phyloP scores from a whole-genome alignment of 352 stramenopile genomes.

The Globisporangium recalcitrans region DNA sequence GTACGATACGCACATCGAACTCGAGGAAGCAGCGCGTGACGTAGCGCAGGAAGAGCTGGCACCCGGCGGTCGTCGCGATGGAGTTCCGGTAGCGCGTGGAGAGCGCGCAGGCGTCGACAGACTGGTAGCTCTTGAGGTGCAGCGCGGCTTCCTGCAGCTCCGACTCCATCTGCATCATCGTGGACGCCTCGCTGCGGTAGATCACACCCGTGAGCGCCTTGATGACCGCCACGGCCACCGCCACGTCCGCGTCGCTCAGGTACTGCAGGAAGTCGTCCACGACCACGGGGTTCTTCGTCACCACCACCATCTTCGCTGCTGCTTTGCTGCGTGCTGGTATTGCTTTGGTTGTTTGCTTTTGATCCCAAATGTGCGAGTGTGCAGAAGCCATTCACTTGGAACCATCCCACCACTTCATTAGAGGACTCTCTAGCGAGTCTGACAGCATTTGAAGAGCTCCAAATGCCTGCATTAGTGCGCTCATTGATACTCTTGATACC shows the following conservation, averaged over 20 bases:
- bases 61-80: slow-evolving; percentile 89
- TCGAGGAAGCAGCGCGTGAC: slow-evolving; percentile 89
- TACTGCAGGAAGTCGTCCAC: slow-evolving; percentile 73
- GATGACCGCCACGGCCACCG: slow-evolving; percentile 92
- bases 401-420: not conserved
- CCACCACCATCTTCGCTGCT: slow-evolving; percentile 3
- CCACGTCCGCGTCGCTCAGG: slow-evolving; percentile 71
- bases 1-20: slow-evolving; percentile 55
- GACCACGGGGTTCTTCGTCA: slow-evolving; percentile 25
- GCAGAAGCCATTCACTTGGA: not conserved
- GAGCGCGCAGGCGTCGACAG: slow-evolving; percentile 29
- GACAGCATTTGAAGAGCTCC: not conserved
- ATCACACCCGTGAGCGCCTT: slow-evolving; percentile 92
- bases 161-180: slow-evolving; percentile 94
- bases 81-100: slow-evolving; percentile 65
- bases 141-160: slow-evolving; percentile 86
- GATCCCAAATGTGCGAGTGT: not conserved
- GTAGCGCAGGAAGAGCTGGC: slow-evolving; percentile 93
- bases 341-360: slow-evolving; percentile 3
- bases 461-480: not conserved
- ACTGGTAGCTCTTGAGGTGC: slow-evolving; percentile 57
- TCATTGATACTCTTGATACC: not conserved
- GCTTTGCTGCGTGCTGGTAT: no score
- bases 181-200: slow-evolving; percentile 84
- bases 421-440: not conserved